Percentiles rank a stretch among this genome's conserved stretches.
phyloP scores from a whole-genome alignment of 441 rosid species.

The Euphorbia schlechtendalii region DNA sequence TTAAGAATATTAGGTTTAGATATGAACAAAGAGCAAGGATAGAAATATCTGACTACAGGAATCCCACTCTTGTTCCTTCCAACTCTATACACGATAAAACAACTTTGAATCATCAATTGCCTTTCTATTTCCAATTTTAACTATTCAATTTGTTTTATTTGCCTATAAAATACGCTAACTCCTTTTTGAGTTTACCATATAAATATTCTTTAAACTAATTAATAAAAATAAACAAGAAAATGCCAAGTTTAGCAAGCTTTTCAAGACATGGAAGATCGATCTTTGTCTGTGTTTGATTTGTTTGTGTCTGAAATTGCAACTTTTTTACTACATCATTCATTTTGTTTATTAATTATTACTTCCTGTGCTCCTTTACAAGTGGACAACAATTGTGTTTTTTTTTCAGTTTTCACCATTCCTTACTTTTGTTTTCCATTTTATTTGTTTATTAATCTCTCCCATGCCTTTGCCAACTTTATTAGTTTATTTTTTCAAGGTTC shows the following conservation, averaged over 20 bases:
- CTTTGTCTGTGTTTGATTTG: too few relatives aligned
- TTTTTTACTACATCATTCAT: conserved; percentile 12
- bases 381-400: too few relatives aligned
- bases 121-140: conserved; percentile 1
- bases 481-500: conserved; percentile 8
- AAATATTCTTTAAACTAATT: too few relatives aligned
- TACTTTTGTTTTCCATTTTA: too few relatives aligned
- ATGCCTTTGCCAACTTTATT: conserved; percentile 10
- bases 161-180: too few relatives aligned
- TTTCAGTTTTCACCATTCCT: neutral
- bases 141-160: too few relatives aligned
- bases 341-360: conserved; percentile 1
- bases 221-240: neutral
- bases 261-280: too few relatives aligned
- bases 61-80: conserved; percentile 43
- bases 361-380: conserved; percentile 1
- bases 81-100: conserved; percentile 41
- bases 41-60: conserved; percentile 32
- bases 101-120: conserved; percentile 8
- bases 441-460: neutral
- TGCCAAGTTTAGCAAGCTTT: conserved; percentile 21
- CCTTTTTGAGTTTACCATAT: too few relatives aligned
- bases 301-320: too few relatives aligned
- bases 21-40: conserved; percentile 17
- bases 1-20: too few relatives aligned